Base-by-base conservation (phyloP, 306 rosid species). In the Myrica gale region DNA sequence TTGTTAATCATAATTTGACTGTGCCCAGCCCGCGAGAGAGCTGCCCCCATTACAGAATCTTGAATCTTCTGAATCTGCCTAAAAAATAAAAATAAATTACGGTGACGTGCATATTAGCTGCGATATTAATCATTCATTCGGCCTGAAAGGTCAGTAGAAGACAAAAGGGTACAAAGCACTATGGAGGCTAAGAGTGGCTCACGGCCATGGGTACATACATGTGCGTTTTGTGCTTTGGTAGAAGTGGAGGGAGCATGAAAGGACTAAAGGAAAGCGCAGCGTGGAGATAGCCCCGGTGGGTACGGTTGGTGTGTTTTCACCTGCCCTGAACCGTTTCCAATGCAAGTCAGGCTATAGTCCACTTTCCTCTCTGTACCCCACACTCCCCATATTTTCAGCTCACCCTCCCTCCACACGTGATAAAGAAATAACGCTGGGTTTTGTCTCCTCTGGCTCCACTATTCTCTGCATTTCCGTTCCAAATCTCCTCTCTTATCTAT, bases 261-360 rank as follows among this genome's bases (percentile, higher is more conserved):
- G 26, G 81, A 77, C 76, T 58, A 39, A 42, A 5, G 32, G 55
- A 39, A 42, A 7, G 32, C 47, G 79, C 45, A n/a, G 51, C 17
- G 44, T 37, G 17, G 42, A 6, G 52, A 46, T 66, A 63, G 85
- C 57, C 76, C 70, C 37, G 7, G 71, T 71, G 41, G 80, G 80
- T 81, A 69, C 48, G 72, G 82, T 74, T 58, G 86, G 80, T 84
- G 83, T 53, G 74, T 48, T 65, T 71, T 85, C 60, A 81, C 83
- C 84, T 81, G 82, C 79, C 80, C 67, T 23, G 20, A 75, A 74
- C 79, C 20, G 44, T 82, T 82, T 78, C 83, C 88, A 76, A 84
- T 73, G 80, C 75, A 72, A 68, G 44, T 58, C 72, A 56, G 75
- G 71, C 60, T 21, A 19, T n/a, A n/a, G n/a, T n/a, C 20, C 56